Evolutionary conservation across 768 basidiomycete genomes (phyloP).

Genomic region (Lactarius pseudohatsudake): DNA sequence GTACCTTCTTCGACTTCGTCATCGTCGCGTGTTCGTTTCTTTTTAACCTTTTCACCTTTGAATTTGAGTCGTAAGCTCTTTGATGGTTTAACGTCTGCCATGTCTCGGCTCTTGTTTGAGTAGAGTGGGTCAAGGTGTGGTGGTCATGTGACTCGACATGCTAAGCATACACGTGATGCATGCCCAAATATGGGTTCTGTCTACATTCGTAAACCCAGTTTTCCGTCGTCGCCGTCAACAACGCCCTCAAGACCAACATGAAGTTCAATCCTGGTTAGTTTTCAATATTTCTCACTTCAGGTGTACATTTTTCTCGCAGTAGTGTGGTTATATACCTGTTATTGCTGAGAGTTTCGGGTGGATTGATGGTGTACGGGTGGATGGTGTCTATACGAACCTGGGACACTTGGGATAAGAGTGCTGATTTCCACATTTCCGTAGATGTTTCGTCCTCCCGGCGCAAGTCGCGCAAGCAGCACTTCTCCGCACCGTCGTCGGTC

Average conservation of each 20-base stretch:
- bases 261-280: constrained; percentile 80
- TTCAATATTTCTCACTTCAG: constrained; percentile 35
- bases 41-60: constrained; percentile 84
- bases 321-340: constrained; percentile 31
- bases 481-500: constrained; percentile 89
- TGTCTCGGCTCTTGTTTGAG: constrained; percentile 34
- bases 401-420: constrained; percentile 35
- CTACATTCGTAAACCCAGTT: constrained; percentile 26
- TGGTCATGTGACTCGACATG: neutral
- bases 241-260: constrained; percentile 64
- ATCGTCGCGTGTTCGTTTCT: constrained; percentile 72
- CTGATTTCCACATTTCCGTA: constrained; percentile 37
- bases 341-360: constrained; percentile 36
- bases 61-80: constrained; percentile 64
- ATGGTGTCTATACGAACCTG: constrained; percentile 15
- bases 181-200: constrained; percentile 24
- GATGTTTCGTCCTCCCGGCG: constrained; percentile 92
- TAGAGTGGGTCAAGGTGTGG: constrained; percentile 29
- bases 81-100: constrained; percentile 31
- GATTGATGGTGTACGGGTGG: constrained; percentile 52
- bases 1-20: constrained; percentile 47
- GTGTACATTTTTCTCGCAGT: constrained; percentile 28
- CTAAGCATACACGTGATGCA: constrained; percentile 21
- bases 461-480: constrained; percentile 99
- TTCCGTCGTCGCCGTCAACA: constrained; percentile 48